phyloP scores from a whole-genome alignment of 2,329 filamentous ascomycete genomes.

The Exophiala alcalophila region DNA sequence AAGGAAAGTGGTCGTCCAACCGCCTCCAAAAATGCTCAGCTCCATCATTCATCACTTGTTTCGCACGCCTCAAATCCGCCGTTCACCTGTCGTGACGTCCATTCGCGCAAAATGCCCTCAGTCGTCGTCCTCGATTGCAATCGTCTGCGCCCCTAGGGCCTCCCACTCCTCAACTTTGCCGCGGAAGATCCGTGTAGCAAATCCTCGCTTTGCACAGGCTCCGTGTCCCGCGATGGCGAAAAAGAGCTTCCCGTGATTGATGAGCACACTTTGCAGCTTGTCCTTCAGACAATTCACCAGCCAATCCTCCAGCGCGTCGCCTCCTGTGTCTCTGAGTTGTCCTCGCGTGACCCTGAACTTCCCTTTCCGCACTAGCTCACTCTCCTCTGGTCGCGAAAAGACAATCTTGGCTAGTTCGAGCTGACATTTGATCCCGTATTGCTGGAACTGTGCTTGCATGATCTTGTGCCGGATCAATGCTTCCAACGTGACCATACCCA shows the following conservation, averaged over 20 bases:
- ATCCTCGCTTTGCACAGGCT: conserved; percentile 12
- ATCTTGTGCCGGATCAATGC: conserved; percentile 23
- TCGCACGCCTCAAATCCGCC: too few species aligned
- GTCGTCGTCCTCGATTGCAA: conserved; percentile 21
- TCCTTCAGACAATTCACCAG: conserved; percentile 8
- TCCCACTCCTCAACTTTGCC: conserved; percentile 14
- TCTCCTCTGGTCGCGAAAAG: conserved; percentile 14
- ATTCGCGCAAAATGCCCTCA: background rate
- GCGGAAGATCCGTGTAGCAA: conserved; percentile 9
- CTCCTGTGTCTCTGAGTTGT: background rate
- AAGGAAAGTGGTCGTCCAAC: too few species aligned
- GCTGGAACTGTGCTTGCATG: conserved; percentile 10
- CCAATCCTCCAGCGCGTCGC: conserved; percentile 19
- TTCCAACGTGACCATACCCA: conserved; percentile 17
- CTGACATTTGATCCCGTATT: conserved; percentile 16
- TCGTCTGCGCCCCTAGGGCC: conserved; percentile 1
- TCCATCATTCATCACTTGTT: too few species aligned
- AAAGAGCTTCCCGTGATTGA: conserved; percentile 14
- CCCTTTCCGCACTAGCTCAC: background rate
- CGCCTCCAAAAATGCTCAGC: too few species aligned
- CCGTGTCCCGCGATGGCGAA: conserved; percentile 15
- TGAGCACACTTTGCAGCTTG: conserved; percentile 11
- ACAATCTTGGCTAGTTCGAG: conserved; percentile 17
- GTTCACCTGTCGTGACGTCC: background rate
- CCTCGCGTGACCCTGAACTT: background rate